Base-by-base conservation (phyloP, 169 alveolate species). In the Eimeria praecox region DNA sequence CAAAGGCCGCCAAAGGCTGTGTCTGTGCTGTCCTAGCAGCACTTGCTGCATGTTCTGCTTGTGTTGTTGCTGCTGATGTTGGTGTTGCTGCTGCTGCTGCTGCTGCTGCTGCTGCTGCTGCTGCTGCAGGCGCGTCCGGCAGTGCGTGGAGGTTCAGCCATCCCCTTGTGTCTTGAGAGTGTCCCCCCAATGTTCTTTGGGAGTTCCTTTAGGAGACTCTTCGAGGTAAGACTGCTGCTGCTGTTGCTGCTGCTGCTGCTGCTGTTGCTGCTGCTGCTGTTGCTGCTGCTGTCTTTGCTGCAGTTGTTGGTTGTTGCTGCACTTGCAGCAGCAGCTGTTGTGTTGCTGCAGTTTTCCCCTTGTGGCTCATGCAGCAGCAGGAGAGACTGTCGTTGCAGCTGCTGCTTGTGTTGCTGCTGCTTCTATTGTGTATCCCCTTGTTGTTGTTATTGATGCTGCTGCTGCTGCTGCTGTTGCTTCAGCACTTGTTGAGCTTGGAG, bases 181-280 rank as follows among this genome's bases (percentile, higher is more conserved):
- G 46, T 91, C 49, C 95, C 95, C 35, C 95, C 95, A 12, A 91
- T 91, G 95, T 91, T 91, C 69, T 46, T 91, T 44, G 95, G 95
- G 44, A 73, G 85, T 44, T 40, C 77, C 77, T 85, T 85, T 85
- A 49, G 77, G 77, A 49, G 92, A 56, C 54, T 54, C 14, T 85
- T 85, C 52, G 78, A 54, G 73, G 73, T 85, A n/a, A 30, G 27
- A 22, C 87, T 16, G n/a, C n/a, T n/a, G n/a, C n/a, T n/a, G n/a
- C n/a, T 24, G 27, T 0, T 52, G 24, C 54, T 40, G 44, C 87
- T 77, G 44, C 54, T 14, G 16, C 83, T 33, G 2, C 27, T 1
- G 59, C 0, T 5, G n/a, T 18, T 80, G 40, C 90, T 49, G 18
- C 5, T 40, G 62, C 42, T 44, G 44, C 69, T 40, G 62, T 4